Percentiles rank a stretch among this genome's conserved stretches.
Conservation (phyloP, 495 filamentous ascomycete species). For the Amorphotheca resinae region DNA sequence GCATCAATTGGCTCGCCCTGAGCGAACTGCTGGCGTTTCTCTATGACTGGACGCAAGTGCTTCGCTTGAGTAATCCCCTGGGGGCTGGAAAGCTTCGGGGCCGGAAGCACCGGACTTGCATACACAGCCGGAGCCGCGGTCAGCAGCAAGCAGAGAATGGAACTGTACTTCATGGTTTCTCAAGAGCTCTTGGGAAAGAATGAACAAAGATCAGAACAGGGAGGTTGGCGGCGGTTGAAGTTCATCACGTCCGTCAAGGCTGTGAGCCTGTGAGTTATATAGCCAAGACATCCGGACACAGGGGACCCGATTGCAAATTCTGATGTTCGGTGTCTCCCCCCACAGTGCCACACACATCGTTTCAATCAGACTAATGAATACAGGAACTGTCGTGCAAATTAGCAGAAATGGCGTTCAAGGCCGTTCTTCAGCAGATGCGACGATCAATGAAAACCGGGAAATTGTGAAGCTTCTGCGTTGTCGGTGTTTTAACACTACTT, state of each 20-base stretch:
- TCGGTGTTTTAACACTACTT: no score
- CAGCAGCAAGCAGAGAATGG: neutral
- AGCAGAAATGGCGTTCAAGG: neutral
- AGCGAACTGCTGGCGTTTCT: conserved; percentile 26
- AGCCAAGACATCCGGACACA: no score
- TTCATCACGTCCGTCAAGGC: no score
- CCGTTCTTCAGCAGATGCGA: no score
- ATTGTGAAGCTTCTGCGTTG: no score
- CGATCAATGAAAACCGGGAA: no score
- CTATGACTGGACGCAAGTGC: conserved; percentile 7
- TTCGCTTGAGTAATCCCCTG: neutral
- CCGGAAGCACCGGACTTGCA: neutral
- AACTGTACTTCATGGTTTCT: neutral
- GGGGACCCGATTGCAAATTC: no score
- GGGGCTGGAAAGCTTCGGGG: neutral
- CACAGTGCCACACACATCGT: no score
- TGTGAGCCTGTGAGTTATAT: no score
- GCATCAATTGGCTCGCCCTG: conserved; percentile 42
- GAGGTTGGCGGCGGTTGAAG: no score
- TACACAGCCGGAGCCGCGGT: neutral
- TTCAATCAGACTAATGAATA: neutral
- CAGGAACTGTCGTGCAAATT: neutral
- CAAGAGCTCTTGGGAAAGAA: neutral
- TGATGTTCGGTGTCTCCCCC: no score
- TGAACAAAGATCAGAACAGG: neutral